These are phyloP conservation scores for Ganoderma sinense DNA, from an alignment of 1,284 basidiomycete species.

Conservation along the genomic window DNA sequence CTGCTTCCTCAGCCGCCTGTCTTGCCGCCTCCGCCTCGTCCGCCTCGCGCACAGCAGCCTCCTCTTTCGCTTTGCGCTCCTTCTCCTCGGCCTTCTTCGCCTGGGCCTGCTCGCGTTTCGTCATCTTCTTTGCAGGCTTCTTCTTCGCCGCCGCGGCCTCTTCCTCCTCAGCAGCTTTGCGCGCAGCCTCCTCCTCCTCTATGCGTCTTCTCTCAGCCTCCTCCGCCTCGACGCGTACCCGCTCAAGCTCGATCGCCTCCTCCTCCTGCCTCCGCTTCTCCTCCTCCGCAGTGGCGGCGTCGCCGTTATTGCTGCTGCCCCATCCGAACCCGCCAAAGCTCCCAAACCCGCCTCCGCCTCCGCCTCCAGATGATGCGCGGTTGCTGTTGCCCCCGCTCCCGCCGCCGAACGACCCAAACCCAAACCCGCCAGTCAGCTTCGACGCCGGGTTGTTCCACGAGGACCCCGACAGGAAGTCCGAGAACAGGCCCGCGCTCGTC, in stretches of 20 bases:
- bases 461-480: constrained; percentile 32
- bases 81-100: constrained; percentile 29
- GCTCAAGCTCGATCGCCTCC: constrained; percentile 10
- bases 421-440: constrained; percentile 15
- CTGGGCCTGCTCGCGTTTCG: constrained; percentile 17
- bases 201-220: constrained; percentile 22
- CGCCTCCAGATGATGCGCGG: constrained; percentile 9
- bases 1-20: constrained; percentile 38
- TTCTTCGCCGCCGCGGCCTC: constrained; percentile 27
- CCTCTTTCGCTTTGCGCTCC: constrained; percentile 18
- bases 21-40: constrained; percentile 53
- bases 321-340: constrained; percentile 25
- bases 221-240: constrained; percentile 22
- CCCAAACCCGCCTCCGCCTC: constrained; percentile 22
- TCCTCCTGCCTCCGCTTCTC: constrained; percentile 20
- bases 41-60: constrained; percentile 12
- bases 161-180: constrained; percentile 15
- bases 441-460: constrained; percentile 23
- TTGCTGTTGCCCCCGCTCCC: constrained; percentile 11
- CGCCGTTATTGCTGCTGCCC: constrained; percentile 15
- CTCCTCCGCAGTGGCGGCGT: constrained; percentile 26
- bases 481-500: constrained; percentile 31
- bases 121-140: constrained; percentile 30
- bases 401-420: constrained; percentile 20
- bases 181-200: constrained; percentile 23